These are phyloP conservation scores for Cardamine resedifolia DNA, from an alignment of 345 rosid species.

Conservation along the genomic window DNA sequence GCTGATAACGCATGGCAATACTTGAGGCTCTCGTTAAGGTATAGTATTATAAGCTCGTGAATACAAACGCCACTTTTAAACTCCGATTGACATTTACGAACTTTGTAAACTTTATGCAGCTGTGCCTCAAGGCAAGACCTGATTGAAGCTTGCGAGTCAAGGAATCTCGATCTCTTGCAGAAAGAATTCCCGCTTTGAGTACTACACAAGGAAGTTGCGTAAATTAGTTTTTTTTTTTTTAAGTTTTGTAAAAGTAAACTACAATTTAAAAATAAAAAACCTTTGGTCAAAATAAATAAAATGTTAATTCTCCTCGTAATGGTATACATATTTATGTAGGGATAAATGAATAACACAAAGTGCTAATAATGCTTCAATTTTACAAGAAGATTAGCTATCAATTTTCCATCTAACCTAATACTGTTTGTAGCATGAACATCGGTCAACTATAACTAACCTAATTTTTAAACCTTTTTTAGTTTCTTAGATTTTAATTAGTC, in stretches of 20 bases:
- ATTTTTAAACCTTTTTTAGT: too few relatives aligned
- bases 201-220: background rate
- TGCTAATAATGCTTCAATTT: background rate
- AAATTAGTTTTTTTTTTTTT: background rate
- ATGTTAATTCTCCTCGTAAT: background rate
- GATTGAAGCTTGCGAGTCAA: conserved; percentile 89
- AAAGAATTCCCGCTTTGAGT: conserved; percentile 82
- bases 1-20: conserved; percentile 99
- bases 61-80: background rate
- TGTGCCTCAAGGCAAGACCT: conserved; percentile 83
- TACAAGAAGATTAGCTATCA: background rate
- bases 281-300: background rate
- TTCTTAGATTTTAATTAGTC: background rate
- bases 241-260: conserved; percentile 18
- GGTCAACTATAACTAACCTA: background rate
- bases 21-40: conserved; percentile 95
- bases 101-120: conserved; percentile 42
- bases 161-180: conserved; percentile 84
- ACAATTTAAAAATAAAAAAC: background rate
- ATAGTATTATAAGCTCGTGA: conserved; percentile 1
- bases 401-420: background rate
- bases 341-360: conserved; percentile 8
- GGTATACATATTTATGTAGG: conserved; percentile 15
- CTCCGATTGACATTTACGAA: background rate
- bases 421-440: background rate